Conservation (phyloP, 2,329 filamentous ascomycete species). For the Thelonectria discophora region DNA sequence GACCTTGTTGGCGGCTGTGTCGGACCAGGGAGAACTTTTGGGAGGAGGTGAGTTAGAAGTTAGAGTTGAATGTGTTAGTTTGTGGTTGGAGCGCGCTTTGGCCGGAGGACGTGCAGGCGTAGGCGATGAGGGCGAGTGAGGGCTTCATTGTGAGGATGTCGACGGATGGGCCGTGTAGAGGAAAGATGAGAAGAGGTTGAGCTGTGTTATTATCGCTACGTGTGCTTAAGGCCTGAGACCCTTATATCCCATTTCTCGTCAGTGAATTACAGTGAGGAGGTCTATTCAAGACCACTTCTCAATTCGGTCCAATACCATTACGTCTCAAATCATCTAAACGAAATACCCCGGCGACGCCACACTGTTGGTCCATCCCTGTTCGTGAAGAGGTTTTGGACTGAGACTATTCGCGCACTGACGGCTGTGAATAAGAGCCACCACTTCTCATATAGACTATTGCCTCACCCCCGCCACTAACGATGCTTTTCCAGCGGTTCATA, state of each 20-base stretch:
- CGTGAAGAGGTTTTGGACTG: not conserved
- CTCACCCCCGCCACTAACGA: not conserved
- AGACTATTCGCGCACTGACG: not conserved
- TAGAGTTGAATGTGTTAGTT: not conserved
- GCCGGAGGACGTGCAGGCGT: not conserved
- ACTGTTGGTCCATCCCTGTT: not conserved
- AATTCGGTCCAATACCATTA: not conserved
- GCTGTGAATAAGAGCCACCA: not conserved
- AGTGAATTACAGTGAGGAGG: not conserved
- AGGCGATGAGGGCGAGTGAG: not conserved
- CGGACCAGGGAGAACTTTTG: not conserved
- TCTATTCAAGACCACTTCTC: not conserved
- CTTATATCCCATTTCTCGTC: not conserved
- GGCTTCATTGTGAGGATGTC: not conserved
- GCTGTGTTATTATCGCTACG: not conserved
- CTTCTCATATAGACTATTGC: not conserved
- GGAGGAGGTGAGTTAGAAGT: not conserved
- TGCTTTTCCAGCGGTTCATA: not conserved
- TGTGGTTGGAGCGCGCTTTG: not conserved
- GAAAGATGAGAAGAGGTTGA: not conserved
- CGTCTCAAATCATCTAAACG: not conserved
- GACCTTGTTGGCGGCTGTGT: slow-evolving; percentile 7
- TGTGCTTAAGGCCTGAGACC: not conserved
- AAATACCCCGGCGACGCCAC: not conserved
- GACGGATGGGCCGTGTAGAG: not conserved